These are phyloP conservation scores for Syncephalastrum contaminatum DNA, from an alignment of 371 early-diverging fungal genomes.

Conservation along the genomic window DNA sequence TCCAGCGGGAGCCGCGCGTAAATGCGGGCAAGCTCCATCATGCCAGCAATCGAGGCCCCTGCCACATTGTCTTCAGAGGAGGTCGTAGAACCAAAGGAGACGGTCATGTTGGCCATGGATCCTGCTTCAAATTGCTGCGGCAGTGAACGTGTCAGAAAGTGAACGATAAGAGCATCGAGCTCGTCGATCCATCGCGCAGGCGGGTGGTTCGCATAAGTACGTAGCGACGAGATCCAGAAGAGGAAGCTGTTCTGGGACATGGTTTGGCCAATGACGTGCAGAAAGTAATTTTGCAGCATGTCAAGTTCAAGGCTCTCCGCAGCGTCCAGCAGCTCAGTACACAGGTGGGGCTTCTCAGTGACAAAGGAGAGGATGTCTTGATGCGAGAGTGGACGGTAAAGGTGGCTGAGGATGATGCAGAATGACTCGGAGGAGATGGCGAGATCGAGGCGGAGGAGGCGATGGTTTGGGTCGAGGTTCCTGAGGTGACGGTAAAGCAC, in stretches of 20 bases:
- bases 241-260: slow-evolving; percentile 25
- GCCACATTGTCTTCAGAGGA: too few relatives aligned
- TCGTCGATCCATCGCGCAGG: slow-evolving; percentile 24
- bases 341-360: slow-evolving; percentile 36
- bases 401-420: slow-evolving; percentile 31
- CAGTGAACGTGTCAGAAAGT: slow-evolving; percentile 22
- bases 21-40: slow-evolving; percentile 27
- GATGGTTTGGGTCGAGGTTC: slow-evolving; percentile 18
- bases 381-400: slow-evolving; percentile 29
- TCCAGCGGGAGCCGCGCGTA: slow-evolving; percentile 34
- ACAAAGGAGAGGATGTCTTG: slow-evolving; percentile 33
- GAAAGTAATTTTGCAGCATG: slow-evolving; percentile 19
- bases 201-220: neutral
- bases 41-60: slow-evolving; percentile 6
- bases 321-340: slow-evolving; percentile 34
- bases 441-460: slow-evolving; percentile 26
- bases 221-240: slow-evolving; percentile 25
- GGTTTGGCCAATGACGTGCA: slow-evolving; percentile 23
- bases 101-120: slow-evolving; percentile 17
- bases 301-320: slow-evolving; percentile 38
- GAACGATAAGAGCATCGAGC: slow-evolving; percentile 32
- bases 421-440: slow-evolving; percentile 31
- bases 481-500: slow-evolving; percentile 30
- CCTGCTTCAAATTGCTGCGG: slow-evolving; percentile 24
- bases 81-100: too few relatives aligned